Base-by-base conservation (phyloP, 2,329 filamentous ascomycete genomes). In the Hypoxylon sp. region DNA sequence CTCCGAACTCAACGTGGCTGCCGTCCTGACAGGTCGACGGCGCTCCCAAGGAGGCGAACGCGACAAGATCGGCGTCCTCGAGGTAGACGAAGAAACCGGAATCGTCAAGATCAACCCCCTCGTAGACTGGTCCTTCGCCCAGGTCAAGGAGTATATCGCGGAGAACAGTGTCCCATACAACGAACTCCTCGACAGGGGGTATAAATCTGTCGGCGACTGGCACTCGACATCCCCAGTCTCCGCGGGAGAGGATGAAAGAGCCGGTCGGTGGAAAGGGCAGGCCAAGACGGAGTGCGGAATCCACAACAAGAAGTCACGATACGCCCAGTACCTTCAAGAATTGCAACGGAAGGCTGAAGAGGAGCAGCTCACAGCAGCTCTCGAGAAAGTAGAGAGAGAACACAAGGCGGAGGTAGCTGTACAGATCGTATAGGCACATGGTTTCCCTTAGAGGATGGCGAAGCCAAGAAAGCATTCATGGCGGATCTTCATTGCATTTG, bases 151-250 rank as follows among this genome's bases (percentile, higher is more conserved):
- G 41, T 99, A 99, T 82, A 88, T 97, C 81, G 87, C 89, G 74
- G 90, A 91, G 75, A 88, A 97, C 84, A 81, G 93, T 66, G 94
- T 99, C 3, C 96, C 96, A 0, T 98, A 97, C 85, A 99, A 99
- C 78, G 89, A 87, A 67, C 87, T 99, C 29, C 87, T 99, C 48
- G 93, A 97, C 81, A 86, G 85, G 64, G 96, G 96, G n/a, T 99
- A 99, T 87, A 97, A 98, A 87, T 97, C 93, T 70, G 87, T 99
- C 68, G 96, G 96, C 67, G 96, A 99, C 84, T 98, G 94, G 93
- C 96, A 99, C 85, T 97, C 94, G 53, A 99, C 96, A 3, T 91
- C 89, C 73, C 94, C 96, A 11, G 94, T 98, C 66, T 89, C 86
- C 69, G 93, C 95, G 63, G 92, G 92, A 70, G 96, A 99, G 81